A percentile compares a stretch with the other conserved stretches of the same genome.
Evolutionary conservation across 495 filamentous ascomycete species (phyloP).

Genomic region (Podospora appendiculata): DNA sequence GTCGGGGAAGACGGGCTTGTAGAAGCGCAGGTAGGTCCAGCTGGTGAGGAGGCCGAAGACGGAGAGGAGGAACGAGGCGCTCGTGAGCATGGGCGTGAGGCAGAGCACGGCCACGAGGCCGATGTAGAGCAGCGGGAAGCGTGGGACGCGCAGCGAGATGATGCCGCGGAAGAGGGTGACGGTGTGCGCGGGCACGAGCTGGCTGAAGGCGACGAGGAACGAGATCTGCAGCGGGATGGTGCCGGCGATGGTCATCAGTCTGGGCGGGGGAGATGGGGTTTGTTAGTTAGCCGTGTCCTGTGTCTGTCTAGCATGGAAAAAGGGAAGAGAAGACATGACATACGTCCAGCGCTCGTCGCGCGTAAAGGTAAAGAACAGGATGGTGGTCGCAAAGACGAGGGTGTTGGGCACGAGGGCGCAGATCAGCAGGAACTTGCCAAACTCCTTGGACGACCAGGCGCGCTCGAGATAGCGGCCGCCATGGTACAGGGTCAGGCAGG

Average conservation of each 20-base stretch:
- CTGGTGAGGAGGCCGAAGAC: constrained; percentile 76
- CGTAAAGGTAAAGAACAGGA: constrained; percentile 62
- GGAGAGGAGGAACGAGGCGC: constrained; percentile 72
- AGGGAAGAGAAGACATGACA: constrained; percentile 23
- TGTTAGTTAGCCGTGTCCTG: constrained; percentile 8
- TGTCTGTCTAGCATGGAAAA: neutral
- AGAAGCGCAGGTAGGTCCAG: constrained; percentile 97
- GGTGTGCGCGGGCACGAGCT: constrained; percentile 96
- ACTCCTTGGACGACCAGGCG: constrained; percentile 90
- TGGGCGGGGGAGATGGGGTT: constrained; percentile 22
- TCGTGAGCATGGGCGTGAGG: constrained; percentile 74
- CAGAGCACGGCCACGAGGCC: constrained; percentile 69
- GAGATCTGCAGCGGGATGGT: constrained; percentile 83
- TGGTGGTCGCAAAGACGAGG: constrained; percentile 61
- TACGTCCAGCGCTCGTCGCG: constrained; percentile 63
- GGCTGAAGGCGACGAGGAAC: constrained; percentile 96
- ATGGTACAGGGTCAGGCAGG: constrained; percentile 77
- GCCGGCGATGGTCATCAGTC: constrained; percentile 73
- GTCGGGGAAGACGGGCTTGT: constrained; percentile 61
- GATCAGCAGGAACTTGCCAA: constrained; percentile 82
- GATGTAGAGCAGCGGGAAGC: constrained; percentile 83
- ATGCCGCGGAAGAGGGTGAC: constrained; percentile 84
- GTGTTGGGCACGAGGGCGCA: constrained; percentile 73
- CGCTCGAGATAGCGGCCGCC: constrained; percentile 92
- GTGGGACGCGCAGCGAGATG: constrained; percentile 78